These are phyloP conservation scores for Cladobotryum protrusum DNA, from an alignment of 2,329 filamentous ascomycete species.

Conservation along the genomic window DNA sequence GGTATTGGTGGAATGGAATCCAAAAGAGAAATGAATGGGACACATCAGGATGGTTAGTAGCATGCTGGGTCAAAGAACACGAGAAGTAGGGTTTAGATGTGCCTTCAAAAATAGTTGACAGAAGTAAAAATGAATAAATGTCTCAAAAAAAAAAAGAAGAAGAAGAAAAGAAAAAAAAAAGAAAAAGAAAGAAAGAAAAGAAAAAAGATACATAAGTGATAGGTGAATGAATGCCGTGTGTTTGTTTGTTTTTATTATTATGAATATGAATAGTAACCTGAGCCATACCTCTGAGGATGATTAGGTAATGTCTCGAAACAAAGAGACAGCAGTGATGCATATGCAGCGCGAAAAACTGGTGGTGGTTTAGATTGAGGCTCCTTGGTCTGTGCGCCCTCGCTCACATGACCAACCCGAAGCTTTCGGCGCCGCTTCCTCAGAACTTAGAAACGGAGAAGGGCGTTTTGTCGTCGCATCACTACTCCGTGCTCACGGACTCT, in stretches of 20 bases:
- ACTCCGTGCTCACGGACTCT: conserved; percentile 1
- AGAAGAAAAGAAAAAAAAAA: no score
- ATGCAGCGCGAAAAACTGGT: no score
- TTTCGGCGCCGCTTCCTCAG: conserved; percentile 5
- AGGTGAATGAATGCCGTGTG: not conserved
- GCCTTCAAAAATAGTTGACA: not conserved
- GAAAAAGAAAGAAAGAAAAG: no score
- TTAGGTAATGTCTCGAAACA: not conserved
- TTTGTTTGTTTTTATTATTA: no score
- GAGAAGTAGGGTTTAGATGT: not conserved
- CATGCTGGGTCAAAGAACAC: not conserved
- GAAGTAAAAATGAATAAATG: not conserved
- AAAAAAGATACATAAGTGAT: not conserved
- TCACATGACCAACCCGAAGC: conserved; percentile 25
- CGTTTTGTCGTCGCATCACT: conserved; percentile 12
- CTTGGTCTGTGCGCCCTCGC: conserved; percentile 21
- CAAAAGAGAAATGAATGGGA: not conserved
- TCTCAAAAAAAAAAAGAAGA: not conserved
- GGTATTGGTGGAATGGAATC: not conserved
- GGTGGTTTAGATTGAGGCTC: not conserved
- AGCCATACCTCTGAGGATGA: not conserved
- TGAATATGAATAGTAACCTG: no score
- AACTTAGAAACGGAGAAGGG: conserved; percentile 9
- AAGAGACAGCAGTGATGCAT: not conserved
- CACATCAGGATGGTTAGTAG: not conserved